Evolutionary conservation across 129 eudicot species (phyloP), one percentile per base, ranked within the genome.

Genomic region (Cynara cardunculus): DNA sequence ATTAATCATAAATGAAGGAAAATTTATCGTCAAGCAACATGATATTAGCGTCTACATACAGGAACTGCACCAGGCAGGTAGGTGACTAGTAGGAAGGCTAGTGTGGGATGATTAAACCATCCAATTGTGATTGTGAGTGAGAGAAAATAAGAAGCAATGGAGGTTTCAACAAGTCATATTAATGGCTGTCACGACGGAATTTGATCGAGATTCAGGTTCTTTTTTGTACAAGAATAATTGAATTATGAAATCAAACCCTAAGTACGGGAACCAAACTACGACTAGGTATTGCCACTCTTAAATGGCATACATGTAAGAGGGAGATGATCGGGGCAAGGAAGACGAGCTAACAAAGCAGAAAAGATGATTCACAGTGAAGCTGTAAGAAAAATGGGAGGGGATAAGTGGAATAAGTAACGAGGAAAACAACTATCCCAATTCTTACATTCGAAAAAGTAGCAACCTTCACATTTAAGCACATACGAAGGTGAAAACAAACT

Each of bases 21-120:
- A 69, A 82, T 22, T 75, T n/a, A 24, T 0, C 56, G 24, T 21
- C 9, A 44, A 53, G 5, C 13, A 53, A 21, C 7, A 49, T 37
- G 71, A 69, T 13, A 30, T 37, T 21, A 46, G 19, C 27, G 69
- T 6, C 68, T 70, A 75, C n/a, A n/a, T n/a, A n/a, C n/a, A n/a
- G n/a, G n/a, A n/a, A n/a, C n/a, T n/a, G n/a, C n/a, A n/a, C n/a
- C n/a, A n/a, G n/a, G n/a, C n/a, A n/a, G n/a, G n/a, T n/a, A n/a
- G n/a, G n/a, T n/a, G n/a, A n/a, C 97, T 90, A 31, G 92, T 89
- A 8, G 97, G 92, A 24, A 92, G 93, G 77, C 82, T 83, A 72
- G 88, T 80, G 88, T 80, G 76, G 0, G 94, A 87, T 13, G 85
- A 62, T 78, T 88, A 89, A 69, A 88, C 90, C 92, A 90, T 84